phyloP scores from a whole-genome alignment of 2,329 filamentous ascomycete genomes.

The Alternaria triticimaculans region DNA sequence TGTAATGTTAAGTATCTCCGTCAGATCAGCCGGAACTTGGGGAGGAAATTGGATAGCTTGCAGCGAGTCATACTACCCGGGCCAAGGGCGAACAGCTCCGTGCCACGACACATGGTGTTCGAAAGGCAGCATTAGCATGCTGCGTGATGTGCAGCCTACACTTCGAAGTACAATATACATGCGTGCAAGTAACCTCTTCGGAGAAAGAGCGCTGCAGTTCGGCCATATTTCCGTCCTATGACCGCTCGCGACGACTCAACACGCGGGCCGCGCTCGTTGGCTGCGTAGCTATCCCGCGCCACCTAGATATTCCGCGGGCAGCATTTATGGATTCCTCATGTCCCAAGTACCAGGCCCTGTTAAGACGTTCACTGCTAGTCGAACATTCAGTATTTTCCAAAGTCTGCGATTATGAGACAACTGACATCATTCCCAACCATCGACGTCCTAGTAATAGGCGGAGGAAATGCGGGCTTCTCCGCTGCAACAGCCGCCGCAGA shows the following conservation, averaged over 20 bases:
- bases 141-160: not conserved
- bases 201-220: not conserved
- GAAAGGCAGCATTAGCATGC: not conserved
- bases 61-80: not conserved
- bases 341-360: not conserved
- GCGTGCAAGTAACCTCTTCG: not conserved
- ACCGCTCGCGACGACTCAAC: not conserved
- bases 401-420: not conserved
- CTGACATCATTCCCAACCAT: conserved; percentile 1
- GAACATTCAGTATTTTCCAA: not conserved
- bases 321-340: not conserved
- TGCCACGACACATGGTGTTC: not conserved
- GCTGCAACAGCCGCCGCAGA: conserved; percentile 65
- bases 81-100: not conserved
- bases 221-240: not conserved
- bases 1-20: not conserved
- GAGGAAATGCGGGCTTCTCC: conserved; percentile 69
- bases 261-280: not conserved
- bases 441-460: conserved; percentile 63
- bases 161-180: not conserved
- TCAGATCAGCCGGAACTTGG: not conserved
- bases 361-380: not conserved
- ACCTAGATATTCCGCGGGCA: not conserved
- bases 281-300: not conserved
- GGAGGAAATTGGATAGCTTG: not conserved